A percentile compares a stretch with the other conserved stretches of the same genome.
phyloP scores from a whole-genome alignment of 805 yeast species.

The Lipomyces kockii region DNA sequence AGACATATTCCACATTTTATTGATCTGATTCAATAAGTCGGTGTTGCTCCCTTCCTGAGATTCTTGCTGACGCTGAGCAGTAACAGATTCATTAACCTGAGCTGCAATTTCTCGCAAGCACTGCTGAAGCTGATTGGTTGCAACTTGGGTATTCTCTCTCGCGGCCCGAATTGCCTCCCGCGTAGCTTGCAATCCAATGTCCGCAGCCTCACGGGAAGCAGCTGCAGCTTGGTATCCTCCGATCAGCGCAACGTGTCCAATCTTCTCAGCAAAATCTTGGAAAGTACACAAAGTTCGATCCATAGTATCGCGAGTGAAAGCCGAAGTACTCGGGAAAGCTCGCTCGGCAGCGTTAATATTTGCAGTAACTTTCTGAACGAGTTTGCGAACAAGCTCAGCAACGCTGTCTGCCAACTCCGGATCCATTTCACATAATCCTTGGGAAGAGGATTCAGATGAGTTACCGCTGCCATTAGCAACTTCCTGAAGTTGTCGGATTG shows the following conservation, averaged over 20 bases:
- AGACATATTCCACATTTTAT: slow-evolving; percentile 17
- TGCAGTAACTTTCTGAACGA: slow-evolving; percentile 19
- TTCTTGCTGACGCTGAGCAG: not conserved
- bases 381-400: slow-evolving; percentile 25
- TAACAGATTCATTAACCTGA: slow-evolving; percentile 14
- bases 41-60: not conserved
- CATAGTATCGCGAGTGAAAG: slow-evolving; percentile 15
- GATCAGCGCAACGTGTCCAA: slow-evolving; percentile 26
- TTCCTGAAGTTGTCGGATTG: slow-evolving; percentile 24
- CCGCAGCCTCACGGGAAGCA: slow-evolving; percentile 23
- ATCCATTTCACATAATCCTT: slow-evolving; percentile 11
- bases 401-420: slow-evolving; percentile 26
- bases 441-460: not conserved
- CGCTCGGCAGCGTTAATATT: slow-evolving; percentile 13
- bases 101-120: slow-evolving; percentile 18
- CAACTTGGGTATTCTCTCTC: slow-evolving; percentile 23
- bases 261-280: slow-evolving; percentile 27
- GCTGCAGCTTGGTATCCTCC: slow-evolving; percentile 25
- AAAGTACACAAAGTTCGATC: slow-evolving; percentile 23
- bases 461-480: slow-evolving; percentile 11
- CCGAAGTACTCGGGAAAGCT: slow-evolving; percentile 6
- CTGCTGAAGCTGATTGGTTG: slow-evolving; percentile 23
- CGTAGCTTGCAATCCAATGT: slow-evolving; percentile 23
- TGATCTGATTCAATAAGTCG: slow-evolving; percentile 18
- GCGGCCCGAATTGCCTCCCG: slow-evolving; percentile 28